Base-by-base conservation (phyloP, 306 rosid species). In the Trichosanthes truncata region DNA sequence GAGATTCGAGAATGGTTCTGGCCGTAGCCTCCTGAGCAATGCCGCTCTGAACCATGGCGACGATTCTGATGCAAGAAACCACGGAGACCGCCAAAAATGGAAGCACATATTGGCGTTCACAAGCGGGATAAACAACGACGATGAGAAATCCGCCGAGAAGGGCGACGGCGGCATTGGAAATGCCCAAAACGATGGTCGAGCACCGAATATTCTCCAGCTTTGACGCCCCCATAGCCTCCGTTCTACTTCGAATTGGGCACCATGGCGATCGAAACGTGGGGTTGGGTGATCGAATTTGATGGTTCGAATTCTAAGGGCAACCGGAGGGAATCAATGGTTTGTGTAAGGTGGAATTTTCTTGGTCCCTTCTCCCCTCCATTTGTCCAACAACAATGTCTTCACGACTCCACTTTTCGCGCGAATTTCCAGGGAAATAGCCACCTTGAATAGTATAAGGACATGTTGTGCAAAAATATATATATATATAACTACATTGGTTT, bases 21-120 rank as follows among this genome's bases (percentile, higher is more conserved):
- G 97, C 98, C 23, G 91, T 88, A 61, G 90, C 86, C 33, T 81
- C 82, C 75, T 93, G 97, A 14, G 94, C 93, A 10, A 87, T 7
- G 2, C 88, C 97, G 41, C 88, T 88, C 25, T 51, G 88, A n/a
- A 89, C 65, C 91, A 90, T 89, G 67, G 81, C 80, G 3, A 67
- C 18, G 25, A 94, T 67, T 51, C 94, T 79, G 15, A 92, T 9
- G 31, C 79, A 63, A 10, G 98, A 83, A 31, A 40, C 59, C 4
- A 86, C 0, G 6, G 91, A 81, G 4, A 89, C 88, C 1, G 53
- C 78, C 12, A 80, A 7, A 67, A 89, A 76, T 0, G 93, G 93
- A 35, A 84, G 2, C 12, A 78, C 3, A 45, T 81, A 48, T 3
- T 25, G 87, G 75, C 61, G 74, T 31, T 78, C 66, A 67, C 97